A percentile compares a stretch with the other conserved stretches of the same genome.
These are phyloP conservation scores for Lagenaria siceraria DNA, from an alignment of 306 rosid genomes.

Conservation along the genomic window DNA sequence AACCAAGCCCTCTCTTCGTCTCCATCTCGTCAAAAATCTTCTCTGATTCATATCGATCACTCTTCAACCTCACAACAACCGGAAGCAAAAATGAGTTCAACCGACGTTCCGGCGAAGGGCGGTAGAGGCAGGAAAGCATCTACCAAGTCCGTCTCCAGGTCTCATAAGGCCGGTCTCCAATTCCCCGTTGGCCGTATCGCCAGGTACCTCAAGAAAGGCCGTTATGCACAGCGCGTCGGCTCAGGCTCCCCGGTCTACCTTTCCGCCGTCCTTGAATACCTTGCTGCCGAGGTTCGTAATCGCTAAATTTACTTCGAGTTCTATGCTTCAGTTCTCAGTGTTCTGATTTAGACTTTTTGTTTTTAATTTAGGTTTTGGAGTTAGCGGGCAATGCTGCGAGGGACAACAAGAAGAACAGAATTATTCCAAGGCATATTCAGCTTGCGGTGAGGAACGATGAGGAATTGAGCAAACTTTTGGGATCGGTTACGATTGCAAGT, in stretches of 20 bases:
- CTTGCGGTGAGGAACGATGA: conserved; percentile 75
- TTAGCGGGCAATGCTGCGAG: not conserved
- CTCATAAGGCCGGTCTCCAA: conserved; percentile 76
- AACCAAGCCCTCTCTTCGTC: not conserved
- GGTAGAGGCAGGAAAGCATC: not conserved
- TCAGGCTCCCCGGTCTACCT: conserved; percentile 79
- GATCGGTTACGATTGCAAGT: conserved; percentile 47
- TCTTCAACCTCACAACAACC: not conserved
- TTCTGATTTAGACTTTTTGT: not conserved
- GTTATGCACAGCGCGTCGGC: conserved; percentile 62
- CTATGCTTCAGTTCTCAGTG: not conserved
- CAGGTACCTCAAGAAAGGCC: conserved; percentile 59
- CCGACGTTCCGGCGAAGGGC: not conserved
- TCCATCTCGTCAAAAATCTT: not conserved
- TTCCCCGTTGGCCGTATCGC: conserved; percentile 87
- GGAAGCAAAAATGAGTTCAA: not conserved
- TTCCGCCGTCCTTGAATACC: conserved; percentile 81
- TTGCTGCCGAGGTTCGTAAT: conserved; percentile 61
- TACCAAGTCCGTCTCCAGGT: conserved; percentile 42
- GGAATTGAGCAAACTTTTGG: conserved; percentile 62
- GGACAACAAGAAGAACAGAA: conserved; percentile 51
- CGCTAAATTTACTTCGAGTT: not conserved
- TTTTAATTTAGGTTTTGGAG: not conserved
- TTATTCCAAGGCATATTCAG: conserved; percentile 61
- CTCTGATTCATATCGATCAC: too few species aligned